A percentile compares a stretch with the other conserved stretches of the same genome.
Evolutionary conservation across 176 grass and related monocot genomes (phyloP).

Genomic region (Otatea glauca): DNA sequence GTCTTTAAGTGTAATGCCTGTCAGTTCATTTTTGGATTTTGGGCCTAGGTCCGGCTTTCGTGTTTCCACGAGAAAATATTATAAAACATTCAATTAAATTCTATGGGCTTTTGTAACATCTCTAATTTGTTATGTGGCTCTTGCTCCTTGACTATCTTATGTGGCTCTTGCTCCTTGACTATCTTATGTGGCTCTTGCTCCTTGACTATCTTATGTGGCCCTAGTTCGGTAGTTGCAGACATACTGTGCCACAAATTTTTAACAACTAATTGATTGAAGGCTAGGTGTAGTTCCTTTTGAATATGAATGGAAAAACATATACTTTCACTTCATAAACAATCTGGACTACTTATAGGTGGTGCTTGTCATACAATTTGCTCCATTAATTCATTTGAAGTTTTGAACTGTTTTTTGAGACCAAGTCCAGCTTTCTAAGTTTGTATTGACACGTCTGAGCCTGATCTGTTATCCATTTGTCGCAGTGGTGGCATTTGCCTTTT

Average conservation of each 20-base stretch:
- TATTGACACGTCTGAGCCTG: too few relatives aligned
- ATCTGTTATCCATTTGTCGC: too few relatives aligned
- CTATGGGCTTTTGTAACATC: neutral
- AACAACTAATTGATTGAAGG: conserved; percentile 29
- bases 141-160: conserved; percentile 6
- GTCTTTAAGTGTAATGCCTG: neutral
- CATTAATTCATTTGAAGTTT: neutral
- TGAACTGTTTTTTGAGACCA: too few relatives aligned
- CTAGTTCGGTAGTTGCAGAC: neutral
- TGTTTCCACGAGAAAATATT: conserved; percentile 9
- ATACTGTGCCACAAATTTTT: conserved; percentile 4
- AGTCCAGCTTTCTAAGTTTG: too few relatives aligned
- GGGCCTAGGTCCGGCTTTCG: neutral
- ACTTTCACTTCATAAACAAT: conserved; percentile 29
- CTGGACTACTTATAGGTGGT: neutral
- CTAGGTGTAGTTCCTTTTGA: conserved; percentile 8
- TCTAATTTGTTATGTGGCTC: conserved; percentile 1
- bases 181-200: conserved; percentile 6
- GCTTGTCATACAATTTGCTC: conserved; percentile 6
- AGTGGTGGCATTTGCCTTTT: too few relatives aligned
- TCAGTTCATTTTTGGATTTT: conserved; percentile 7
- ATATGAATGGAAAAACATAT: neutral
- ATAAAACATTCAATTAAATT: neutral
- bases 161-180: conserved; percentile 1
- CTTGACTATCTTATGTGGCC: neutral